Base-by-base conservation (phyloP, 2,329 filamentous ascomycete genomes). In the Phialophora macrospora region DNA sequence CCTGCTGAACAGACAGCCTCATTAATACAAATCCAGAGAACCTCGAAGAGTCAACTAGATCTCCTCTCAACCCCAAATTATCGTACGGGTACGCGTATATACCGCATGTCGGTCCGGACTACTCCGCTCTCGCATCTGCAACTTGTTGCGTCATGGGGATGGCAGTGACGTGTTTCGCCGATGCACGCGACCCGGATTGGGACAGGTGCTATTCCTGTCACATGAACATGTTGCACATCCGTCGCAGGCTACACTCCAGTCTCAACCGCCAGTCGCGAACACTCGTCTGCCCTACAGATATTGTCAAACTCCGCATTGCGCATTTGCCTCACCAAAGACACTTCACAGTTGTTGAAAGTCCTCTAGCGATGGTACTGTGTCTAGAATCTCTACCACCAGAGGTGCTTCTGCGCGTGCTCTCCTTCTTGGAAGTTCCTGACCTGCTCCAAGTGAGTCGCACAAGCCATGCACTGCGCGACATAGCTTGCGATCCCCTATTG, bases 401-500 rank as follows among this genome's bases (percentile, higher is more conserved):
- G 73, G 74, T 83, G 48, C 73, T 82, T 28, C 76, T 82, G 38
- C 74, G 74, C 46, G 77, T 83, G 60, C 73, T 83, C 41, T 75
- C 74, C n/a, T 79, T 75, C 73, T 76, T 83, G 48, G 77, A 82
- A 62, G 75, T 82, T 17, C 76, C 79, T n/a, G 80, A 83, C 64
- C 76, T 83, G 20, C 76, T 81, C 56, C 72, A 76, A 60, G 69
- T 77, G 44, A 78, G 79, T 38, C 77, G 80, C 66, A 78, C 80
- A 73, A 88, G 82, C 66, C 88, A 85, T 73, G 83, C 83, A 66
- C 81, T 92, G 59, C 87, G 88, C 69, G 75, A 77, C 51, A 82
- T 91, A 56, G 87, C 86, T 26, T 80, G 87, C 51, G 82, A 88
- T 49, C 89, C 88, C n/a, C 81, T 90, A 62, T 79, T 91, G 17